A percentile compares a stretch with the other conserved stretches of the same genome.
These are phyloP conservation scores for Kwoniella botswanensis DNA, from an alignment of 768 basidiomycete genomes.

Conservation along the genomic window DNA sequence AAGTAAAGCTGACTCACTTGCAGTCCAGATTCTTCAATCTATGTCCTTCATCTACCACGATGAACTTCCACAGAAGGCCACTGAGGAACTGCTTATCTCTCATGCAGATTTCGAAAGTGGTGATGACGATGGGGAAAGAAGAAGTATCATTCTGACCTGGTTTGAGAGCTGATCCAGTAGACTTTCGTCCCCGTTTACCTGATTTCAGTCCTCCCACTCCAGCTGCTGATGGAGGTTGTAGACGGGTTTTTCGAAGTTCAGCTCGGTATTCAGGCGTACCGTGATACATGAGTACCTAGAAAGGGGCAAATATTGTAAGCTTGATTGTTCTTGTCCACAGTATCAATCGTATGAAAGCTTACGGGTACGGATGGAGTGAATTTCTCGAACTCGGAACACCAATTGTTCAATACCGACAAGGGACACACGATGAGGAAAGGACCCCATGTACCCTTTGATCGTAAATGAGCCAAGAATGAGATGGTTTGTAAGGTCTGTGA, in stretches of 20 bases:
- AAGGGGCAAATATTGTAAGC: slow-evolving; percentile 60
- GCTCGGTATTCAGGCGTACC: slow-evolving; percentile 81
- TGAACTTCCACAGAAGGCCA: slow-evolving; percentile 71
- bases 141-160: slow-evolving; percentile 55
- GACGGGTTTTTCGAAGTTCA: slow-evolving; percentile 70
- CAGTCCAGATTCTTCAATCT: slow-evolving; percentile 93
- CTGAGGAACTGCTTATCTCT: slow-evolving; percentile 72
- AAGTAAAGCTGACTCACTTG: slow-evolving; percentile 59
- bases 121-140: slow-evolving; percentile 79
- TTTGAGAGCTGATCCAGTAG: slow-evolving; percentile 29
- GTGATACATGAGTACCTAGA: slow-evolving; percentile 85
- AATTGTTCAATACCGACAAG: slow-evolving; percentile 89
- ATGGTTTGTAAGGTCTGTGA: slow-evolving; percentile 90
- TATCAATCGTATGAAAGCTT: slow-evolving; percentile 39
- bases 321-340: not conserved
- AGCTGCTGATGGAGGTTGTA: slow-evolving; percentile 59
- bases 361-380: slow-evolving; percentile 75
- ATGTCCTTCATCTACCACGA: slow-evolving; percentile 81
- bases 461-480: slow-evolving; percentile 87
- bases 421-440: slow-evolving; percentile 92
- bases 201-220: slow-evolving; percentile 49
- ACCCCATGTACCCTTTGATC: slow-evolving; percentile 71
- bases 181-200: slow-evolving; percentile 34
- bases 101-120: slow-evolving; percentile 92
- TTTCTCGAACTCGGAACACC: slow-evolving; percentile 80